Conservation (phyloP, 805 yeast species). For the Lachancea kluyveri region DNA sequence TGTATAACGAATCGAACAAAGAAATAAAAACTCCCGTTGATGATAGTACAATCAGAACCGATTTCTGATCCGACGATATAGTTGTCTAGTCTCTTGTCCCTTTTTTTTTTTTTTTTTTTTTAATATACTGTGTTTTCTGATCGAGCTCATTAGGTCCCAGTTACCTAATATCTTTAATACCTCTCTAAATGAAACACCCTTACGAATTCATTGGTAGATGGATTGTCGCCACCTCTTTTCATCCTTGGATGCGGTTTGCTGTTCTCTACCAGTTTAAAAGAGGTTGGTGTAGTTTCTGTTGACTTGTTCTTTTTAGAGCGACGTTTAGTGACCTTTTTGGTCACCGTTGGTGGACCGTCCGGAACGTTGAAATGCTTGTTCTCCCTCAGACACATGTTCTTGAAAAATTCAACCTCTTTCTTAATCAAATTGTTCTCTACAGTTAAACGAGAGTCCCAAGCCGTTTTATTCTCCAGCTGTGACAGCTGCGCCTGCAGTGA, state of each 20-base stretch:
- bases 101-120: too few relatives aligned
- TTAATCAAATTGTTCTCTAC: conserved; percentile 22
- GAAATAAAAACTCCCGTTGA: too few relatives aligned
- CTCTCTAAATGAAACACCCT: conserved; percentile 27
- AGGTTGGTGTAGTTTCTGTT: conserved; percentile 4
- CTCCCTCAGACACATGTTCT: conserved; percentile 11
- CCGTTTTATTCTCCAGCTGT: conserved; percentile 15
- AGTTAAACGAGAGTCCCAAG: conserved; percentile 17
- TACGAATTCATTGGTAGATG: conserved; percentile 23
- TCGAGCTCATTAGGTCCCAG: too few relatives aligned
- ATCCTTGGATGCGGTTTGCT: conserved; percentile 29
- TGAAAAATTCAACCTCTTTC: conserved; percentile 22
- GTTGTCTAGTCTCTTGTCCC: too few relatives aligned
- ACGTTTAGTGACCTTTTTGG: conserved; percentile 2
- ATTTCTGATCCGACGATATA: too few relatives aligned
- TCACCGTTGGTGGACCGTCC: conserved; percentile 1
- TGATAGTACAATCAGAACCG: too few relatives aligned
- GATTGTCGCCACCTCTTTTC: conserved; percentile 26
- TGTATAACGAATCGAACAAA: too few relatives aligned
- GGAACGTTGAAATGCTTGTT: conserved; percentile 4
- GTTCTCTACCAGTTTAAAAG: conserved; percentile 21
- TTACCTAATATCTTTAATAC: too few relatives aligned
- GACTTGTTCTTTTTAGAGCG: conserved; percentile 1
- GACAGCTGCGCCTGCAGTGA: conserved; percentile 27
- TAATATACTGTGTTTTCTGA: too few relatives aligned